These are phyloP conservation scores for Ganoderma boninense DNA, from an alignment of 1,284 basidiomycete species.

Conservation along the genomic window DNA sequence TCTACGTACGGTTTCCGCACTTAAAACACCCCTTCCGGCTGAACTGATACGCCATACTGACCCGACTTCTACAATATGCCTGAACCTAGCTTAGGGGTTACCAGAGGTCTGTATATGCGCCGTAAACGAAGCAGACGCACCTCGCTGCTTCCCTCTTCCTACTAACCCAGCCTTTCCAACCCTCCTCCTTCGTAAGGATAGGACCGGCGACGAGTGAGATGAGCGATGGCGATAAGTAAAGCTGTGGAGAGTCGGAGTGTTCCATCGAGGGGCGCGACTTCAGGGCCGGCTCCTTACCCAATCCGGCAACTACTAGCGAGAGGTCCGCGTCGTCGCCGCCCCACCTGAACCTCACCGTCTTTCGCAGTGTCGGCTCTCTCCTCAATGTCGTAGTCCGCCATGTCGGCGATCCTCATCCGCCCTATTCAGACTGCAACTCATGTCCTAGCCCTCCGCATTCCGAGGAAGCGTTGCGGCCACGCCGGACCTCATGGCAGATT, in stretches of 20 bases:
- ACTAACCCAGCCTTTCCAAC: slow-evolving; percentile 54
- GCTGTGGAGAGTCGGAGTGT: slow-evolving; percentile 14
- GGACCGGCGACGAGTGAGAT: slow-evolving; percentile 46
- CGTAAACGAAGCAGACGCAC: slow-evolving; percentile 28
- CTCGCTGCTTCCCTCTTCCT: slow-evolving; percentile 55
- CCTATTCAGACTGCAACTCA: neutral
- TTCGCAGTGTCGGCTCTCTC: neutral
- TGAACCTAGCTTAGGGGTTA: slow-evolving; percentile 30
- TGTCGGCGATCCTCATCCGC: neutral
- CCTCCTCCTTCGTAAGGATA: slow-evolving; percentile 54
- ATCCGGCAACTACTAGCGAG: slow-evolving; percentile 37
- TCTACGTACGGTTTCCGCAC: slow-evolving; percentile 79
- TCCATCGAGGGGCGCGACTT: slow-evolving; percentile 15
- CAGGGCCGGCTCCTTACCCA: slow-evolving; percentile 30
- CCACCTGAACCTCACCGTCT: neutral
- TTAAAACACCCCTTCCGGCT: slow-evolving; percentile 88
- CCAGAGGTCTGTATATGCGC: slow-evolving; percentile 4
- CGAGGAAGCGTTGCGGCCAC: slow-evolving; percentile 16
- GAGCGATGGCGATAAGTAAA: slow-evolving; percentile 43
- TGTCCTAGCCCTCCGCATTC: neutral
- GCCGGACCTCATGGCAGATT: slow-evolving; percentile 17
- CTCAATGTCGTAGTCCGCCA: neutral
- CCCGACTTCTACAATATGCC: slow-evolving; percentile 39
- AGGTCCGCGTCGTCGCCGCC: slow-evolving; percentile 1
- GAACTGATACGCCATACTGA: slow-evolving; percentile 78